Evolutionary conservation across 2,329 filamentous ascomycete genomes (phyloP), one percentile per base, ranked within the genome.

Genomic region (Fusarium armeniacum): DNA sequence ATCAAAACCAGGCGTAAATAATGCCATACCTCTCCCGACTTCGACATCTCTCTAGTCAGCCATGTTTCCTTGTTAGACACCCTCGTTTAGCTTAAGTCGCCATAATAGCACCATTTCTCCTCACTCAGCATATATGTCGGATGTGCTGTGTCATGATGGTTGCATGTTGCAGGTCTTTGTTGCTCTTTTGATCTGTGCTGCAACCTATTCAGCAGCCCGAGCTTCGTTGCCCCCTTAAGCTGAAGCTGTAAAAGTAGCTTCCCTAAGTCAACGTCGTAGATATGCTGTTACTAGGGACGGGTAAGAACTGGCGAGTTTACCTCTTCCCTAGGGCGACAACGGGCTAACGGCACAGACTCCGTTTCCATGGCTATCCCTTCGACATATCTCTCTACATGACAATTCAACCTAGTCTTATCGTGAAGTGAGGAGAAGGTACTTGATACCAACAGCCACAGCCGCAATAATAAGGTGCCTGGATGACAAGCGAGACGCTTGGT

Each of bases 151-250:
- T 18, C 26, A 20, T 81, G 3, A 78, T 78, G 0, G 1, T 82
- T 83, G 73, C 3, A 83, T 78, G 30, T 85, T 81, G 3, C 79
- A 40, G 41, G 28, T 30, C 16, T 79, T 78, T 78, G 22, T 70
- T 11, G 24, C 18, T 40, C n/a, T 16, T 26, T 28, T 70, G 28
- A 78, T 73, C 28, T 70, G 87, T 82, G 38, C 75, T 7, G 87
- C 87, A n/a, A 85, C 77, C 16, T 79, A 70, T 32, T 82, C 73
- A 8, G 89, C 86, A 2, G 85, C 83, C 7, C 77, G 76, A 10
- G 78, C 73, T 54, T 86, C 81, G 65, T 90, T 88, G 32, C 88
- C 88, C 41, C 85, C 89, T 41, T 41, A 26, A 22, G 49, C 33
- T 40, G 33, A 12, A 38, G 18, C 33, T 22, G 18, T 38, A n/a